Base-by-base conservation (phyloP, 2,329 filamentous ascomycete genomes). In the Septoria petroselini region DNA sequence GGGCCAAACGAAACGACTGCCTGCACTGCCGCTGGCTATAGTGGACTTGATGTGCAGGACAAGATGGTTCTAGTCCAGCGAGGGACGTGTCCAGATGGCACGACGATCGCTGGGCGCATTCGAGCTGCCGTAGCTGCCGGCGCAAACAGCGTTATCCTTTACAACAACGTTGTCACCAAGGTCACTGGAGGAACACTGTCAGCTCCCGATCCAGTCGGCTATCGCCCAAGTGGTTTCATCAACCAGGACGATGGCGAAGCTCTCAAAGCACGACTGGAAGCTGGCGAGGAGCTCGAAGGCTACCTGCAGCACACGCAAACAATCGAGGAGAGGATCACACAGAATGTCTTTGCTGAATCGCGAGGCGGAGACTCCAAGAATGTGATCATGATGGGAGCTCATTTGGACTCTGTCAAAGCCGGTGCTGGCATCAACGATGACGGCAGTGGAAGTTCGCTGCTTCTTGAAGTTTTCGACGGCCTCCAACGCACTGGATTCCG, bases 391-490 rank as follows among this genome's bases (percentile, higher is more conserved):
- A 30, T 58, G 18, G 70, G 68, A 7, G 70, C 65, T 9, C 69
- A 72, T 54, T 64, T 65, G 2, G 70, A 72, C 53, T 67, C 63
- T 9, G 68, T 71, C 19, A 61, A 60, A 83, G 84, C 69, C 2
- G 52, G 82, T 0, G 81, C 82, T 2, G 86, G 86, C 15, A 88
- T 90, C 74, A 90, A 90, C 66, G 86, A 90, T 58, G 84, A 90
- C 61, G 86, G 86, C 35, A 84, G 82, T 3, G 86, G 86, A 44
- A 81, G 77, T 29, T 75, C 82, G 53, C 75, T 75, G 14, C 70
- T 83, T 38, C 72, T 85, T 7, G 79, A 81, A 45, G 71, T 82
- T 18, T 82, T 81, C 6, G 76, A 76, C 18, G 75, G 76, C 73
- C 52, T 91, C 74, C 58, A 81, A 76, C 75, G 87, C 41, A 91